Evolutionary conservation across 345 rosid species (phyloP), one percentile per base, ranked within the genome.

Genomic region (Melaleuca quinquenervia): DNA sequence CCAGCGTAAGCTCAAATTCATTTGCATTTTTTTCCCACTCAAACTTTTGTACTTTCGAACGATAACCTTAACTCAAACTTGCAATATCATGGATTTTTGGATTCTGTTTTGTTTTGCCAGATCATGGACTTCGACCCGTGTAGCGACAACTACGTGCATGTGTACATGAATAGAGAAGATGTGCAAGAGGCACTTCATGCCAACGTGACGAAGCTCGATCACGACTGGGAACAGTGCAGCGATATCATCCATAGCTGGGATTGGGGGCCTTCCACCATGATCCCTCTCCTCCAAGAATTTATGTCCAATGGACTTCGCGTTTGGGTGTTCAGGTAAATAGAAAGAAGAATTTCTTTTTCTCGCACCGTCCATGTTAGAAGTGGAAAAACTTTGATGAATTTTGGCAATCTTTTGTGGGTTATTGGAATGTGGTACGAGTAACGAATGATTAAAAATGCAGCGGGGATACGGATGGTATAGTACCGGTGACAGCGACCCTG

Each of bases 151-250:
- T 95, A 93, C 29, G 95, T 93, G 49, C 54, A 90, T 51, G 41
- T 4, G 41, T 41, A 41, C 41, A 2, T 41, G 41, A 41, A 41
- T 4, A 41, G 52, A 24, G n/a, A 48, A 1, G 95, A 95, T 11
- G 98, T 95, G 24, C 98, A 96, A 90, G 88, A 86, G 56, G 96
- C 98, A 27, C 55, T 96, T 80, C 98, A 96, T 84, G 98, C 98
- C 50, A 96, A 95, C 70, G 92, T 92, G 29, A 96, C 98, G 10
- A 92, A 91, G 54, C 91, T 95, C 21, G 88, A 3, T 13, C 32
- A 21, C 5, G 64, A 52, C 26, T 75, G 62, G 20, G 4, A 50
- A 7, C 93, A 96, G 0, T 97, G 99, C 90, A 94, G 96, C 88
- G 88, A 89, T 11, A 55, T 95, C 52, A 82, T 95, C 10, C n/a